phyloP scores from a whole-genome alignment of 192 early-diverging fungal genomes.

The Spizellomyces punctatus region DNA sequence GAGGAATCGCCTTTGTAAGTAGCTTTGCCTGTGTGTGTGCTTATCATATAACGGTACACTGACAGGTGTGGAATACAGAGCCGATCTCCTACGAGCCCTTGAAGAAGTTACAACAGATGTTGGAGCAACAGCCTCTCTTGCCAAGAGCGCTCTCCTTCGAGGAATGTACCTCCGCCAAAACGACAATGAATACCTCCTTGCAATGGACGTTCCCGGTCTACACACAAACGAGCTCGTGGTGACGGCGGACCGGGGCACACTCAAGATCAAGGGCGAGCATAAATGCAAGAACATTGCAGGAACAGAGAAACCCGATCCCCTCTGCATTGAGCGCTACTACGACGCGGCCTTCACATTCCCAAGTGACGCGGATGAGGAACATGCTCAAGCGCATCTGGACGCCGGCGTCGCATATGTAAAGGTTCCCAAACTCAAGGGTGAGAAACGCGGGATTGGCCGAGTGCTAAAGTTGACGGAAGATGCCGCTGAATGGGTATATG shows the following conservation, averaged over 20 bases:
- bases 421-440: constrained; percentile 30
- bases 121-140: constrained; percentile 15
- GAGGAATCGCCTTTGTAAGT: constrained; percentile 6
- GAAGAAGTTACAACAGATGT: constrained; percentile 30
- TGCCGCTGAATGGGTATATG: constrained; percentile 27
- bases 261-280: constrained; percentile 25
- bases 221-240: constrained; percentile 22
- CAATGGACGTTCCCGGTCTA: constrained; percentile 36
- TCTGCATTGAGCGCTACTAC: constrained; percentile 32
- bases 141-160: constrained; percentile 16
- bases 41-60: background rate
- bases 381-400: constrained; percentile 18
- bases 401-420: constrained; percentile 25
- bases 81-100: constrained; percentile 27
- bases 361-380: constrained; percentile 25
- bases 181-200: constrained; percentile 24
- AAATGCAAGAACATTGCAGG: constrained; percentile 5
- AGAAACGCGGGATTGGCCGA: constrained; percentile 26
- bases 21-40: background rate
- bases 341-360: constrained; percentile 30
- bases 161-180: constrained; percentile 25
- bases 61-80: background rate
- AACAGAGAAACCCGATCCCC: constrained; percentile 18
- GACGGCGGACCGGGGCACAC: constrained; percentile 12
- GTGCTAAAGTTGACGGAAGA: constrained; percentile 24